A percentile compares a stretch with the other conserved stretches of the same genome.
Evolutionary conservation across 2,329 filamentous ascomycete genomes (phyloP).

Genomic region (Venturia effusa): DNA sequence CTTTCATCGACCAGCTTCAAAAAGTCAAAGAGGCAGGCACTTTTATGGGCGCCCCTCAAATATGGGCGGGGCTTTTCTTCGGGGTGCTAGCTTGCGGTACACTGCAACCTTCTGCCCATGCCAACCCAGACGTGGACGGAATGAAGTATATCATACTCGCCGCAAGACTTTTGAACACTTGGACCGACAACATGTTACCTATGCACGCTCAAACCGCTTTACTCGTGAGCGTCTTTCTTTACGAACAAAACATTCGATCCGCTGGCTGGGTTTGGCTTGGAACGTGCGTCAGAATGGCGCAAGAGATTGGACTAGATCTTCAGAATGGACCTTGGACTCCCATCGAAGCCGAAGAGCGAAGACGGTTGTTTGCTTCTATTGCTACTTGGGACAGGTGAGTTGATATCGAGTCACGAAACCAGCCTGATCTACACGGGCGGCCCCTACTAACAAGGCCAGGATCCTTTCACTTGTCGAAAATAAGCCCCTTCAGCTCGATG

Average conservation of each 20-base stretch:
- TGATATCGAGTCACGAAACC: too few species aligned
- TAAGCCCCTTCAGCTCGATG: slow-evolving; percentile 6
- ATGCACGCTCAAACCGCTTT: slow-evolving; percentile 65
- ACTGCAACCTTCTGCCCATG: slow-evolving; percentile 50
- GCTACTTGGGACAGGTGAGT: slow-evolving; percentile 75
- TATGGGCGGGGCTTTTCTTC: slow-evolving; percentile 74
- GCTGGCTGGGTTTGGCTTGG: slow-evolving; percentile 81
- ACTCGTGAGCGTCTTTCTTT: slow-evolving; percentile 66
- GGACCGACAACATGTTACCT: slow-evolving; percentile 66
- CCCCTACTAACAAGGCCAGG: not conserved
- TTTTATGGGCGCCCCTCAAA: slow-evolving; percentile 49
- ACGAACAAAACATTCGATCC: slow-evolving; percentile 77
- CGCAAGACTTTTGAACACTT: slow-evolving; percentile 62
- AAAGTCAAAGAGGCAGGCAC: slow-evolving; percentile 58
- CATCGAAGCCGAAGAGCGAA: slow-evolving; percentile 75
- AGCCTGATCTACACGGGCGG: not conserved
- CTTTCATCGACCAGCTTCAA: slow-evolving; percentile 66
- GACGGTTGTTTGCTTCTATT: slow-evolving; percentile 86
- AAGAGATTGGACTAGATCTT: slow-evolving; percentile 71
- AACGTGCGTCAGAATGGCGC: slow-evolving; percentile 65
- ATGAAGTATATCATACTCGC: slow-evolving; percentile 61
- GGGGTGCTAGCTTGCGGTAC: slow-evolving; percentile 73
- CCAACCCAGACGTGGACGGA: slow-evolving; percentile 38
- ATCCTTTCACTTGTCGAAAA: slow-evolving; percentile 6
- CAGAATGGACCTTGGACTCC: slow-evolving; percentile 63